phyloP scores from a whole-genome alignment of 1,139 yeast species.

The Trichomonascaceae sp. region DNA sequence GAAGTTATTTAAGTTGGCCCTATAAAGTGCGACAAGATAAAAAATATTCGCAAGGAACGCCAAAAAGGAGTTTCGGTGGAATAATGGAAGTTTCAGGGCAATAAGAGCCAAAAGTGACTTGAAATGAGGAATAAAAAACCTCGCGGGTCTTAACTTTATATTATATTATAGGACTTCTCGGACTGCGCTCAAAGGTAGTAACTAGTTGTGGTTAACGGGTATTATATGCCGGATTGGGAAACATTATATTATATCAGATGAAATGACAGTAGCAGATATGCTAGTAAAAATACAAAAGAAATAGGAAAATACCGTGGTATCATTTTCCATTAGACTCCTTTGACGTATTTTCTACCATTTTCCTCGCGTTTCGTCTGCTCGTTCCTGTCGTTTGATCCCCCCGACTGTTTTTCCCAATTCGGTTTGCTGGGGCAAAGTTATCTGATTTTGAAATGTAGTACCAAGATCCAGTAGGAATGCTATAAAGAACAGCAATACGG shows the following conservation, averaged over 20 bases:
- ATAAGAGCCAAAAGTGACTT: not conserved
- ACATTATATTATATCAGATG: not conserved
- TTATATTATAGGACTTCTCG: not conserved
- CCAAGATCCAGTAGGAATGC: not conserved
- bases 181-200: not conserved
- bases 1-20: not conserved
- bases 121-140: not conserved
- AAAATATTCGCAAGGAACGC: not conserved
- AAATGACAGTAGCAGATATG: not conserved
- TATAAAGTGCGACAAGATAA: not conserved
- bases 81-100: not conserved
- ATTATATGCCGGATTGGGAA: not conserved
- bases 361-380: not conserved
- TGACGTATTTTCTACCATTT: not conserved
- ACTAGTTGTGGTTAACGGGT: not conserved
- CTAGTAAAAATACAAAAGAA: not conserved
- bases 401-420: not conserved
- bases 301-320: not conserved
- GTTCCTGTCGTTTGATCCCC: not conserved
- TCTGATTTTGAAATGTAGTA: not conserved
- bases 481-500: not conserved
- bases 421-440: not conserved
- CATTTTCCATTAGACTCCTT: too few relatives aligned
- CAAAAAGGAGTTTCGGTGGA: not conserved
- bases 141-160: not conserved